A percentile compares a stretch with the other conserved stretches of the same genome.
Evolutionary conservation across 768 basidiomycete genomes (phyloP).

Genomic region (Melanogaster broomeanus): DNA sequence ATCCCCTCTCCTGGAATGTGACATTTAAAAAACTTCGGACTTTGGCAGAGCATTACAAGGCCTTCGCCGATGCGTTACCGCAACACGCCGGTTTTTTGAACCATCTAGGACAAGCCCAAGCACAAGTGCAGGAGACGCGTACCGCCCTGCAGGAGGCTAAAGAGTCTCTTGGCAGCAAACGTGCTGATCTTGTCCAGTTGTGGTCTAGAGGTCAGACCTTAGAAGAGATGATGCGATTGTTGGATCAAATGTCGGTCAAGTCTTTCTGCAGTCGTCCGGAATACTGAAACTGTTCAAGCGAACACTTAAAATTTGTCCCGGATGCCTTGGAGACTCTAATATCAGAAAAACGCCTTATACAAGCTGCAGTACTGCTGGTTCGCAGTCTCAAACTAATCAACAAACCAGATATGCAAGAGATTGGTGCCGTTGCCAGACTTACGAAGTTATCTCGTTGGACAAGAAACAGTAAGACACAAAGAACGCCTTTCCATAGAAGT

Average conservation of each 20-base stretch:
- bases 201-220: slow-evolving; percentile 89
- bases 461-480: slow-evolving; percentile 72
- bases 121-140: slow-evolving; percentile 72
- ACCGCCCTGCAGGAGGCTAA: slow-evolving; percentile 74
- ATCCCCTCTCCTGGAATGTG: not conserved
- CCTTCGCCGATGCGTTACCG: slow-evolving; percentile 92
- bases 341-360: slow-evolving; percentile 90
- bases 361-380: slow-evolving; percentile 85
- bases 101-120: slow-evolving; percentile 73
- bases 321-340: slow-evolving; percentile 93
- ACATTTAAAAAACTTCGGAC: slow-evolving; percentile 2
- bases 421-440: slow-evolving; percentile 94
- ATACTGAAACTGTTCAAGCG: slow-evolving; percentile 49
- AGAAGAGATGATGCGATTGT: slow-evolving; percentile 92
- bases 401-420: slow-evolving; percentile 89
- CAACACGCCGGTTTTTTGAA: slow-evolving; percentile 80
- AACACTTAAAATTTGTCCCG: slow-evolving; percentile 87
- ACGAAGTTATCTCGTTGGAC: slow-evolving; percentile 76
- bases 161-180: slow-evolving; percentile 75
- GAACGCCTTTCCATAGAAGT: not conserved
- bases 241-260: slow-evolving; percentile 85
- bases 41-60: slow-evolving; percentile 82
- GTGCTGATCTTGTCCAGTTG: slow-evolving; percentile 87
- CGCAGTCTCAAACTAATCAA: slow-evolving; percentile 88
- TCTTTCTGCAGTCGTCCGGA: slow-evolving; percentile 4